These are phyloP conservation scores for Termitomyces sp. DNA, from an alignment of 768 basidiomycete species.

Conservation along the genomic window DNA sequence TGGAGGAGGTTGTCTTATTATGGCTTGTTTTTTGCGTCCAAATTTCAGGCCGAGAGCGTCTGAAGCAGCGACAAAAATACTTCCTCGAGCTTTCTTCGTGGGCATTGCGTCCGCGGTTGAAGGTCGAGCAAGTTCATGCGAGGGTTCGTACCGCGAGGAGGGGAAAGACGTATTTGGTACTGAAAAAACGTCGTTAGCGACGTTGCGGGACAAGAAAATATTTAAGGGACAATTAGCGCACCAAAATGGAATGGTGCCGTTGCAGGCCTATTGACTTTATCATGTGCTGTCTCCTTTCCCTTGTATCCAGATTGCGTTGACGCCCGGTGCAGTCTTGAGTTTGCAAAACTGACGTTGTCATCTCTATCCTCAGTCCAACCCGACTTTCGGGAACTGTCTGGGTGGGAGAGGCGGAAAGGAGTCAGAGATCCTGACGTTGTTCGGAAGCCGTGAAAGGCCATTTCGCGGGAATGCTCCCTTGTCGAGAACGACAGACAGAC, in stretches of 20 bases:
- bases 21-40: constrained; percentile 36
- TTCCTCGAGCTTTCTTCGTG: constrained; percentile 32
- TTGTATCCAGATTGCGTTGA: constrained; percentile 23
- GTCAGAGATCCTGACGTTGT: constrained; percentile 18
- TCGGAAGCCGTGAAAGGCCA: constrained; percentile 17
- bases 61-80: constrained; percentile 48
- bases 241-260: constrained; percentile 14
- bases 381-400: constrained; percentile 10
- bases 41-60: constrained; percentile 46
- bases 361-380: constrained; percentile 11
- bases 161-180: constrained; percentile 13
- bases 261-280: constrained; percentile 12
- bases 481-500: constrained; percentile 16
- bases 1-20: constrained; percentile 23
- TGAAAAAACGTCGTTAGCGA: constrained; percentile 3
- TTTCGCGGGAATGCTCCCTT: constrained; percentile 10
- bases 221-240: constrained; percentile 9
- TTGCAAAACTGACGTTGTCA: constrained; percentile 9
- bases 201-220: background rate
- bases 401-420: constrained; percentile 17
- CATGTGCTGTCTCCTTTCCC: constrained; percentile 23
- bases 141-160: constrained; percentile 20
- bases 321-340: constrained; percentile 18
- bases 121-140: constrained; percentile 15
- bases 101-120: constrained; percentile 17